These are phyloP conservation scores for Fusarium papillatum DNA, from an alignment of 2,329 filamentous ascomycete genomes.

Conservation along the genomic window DNA sequence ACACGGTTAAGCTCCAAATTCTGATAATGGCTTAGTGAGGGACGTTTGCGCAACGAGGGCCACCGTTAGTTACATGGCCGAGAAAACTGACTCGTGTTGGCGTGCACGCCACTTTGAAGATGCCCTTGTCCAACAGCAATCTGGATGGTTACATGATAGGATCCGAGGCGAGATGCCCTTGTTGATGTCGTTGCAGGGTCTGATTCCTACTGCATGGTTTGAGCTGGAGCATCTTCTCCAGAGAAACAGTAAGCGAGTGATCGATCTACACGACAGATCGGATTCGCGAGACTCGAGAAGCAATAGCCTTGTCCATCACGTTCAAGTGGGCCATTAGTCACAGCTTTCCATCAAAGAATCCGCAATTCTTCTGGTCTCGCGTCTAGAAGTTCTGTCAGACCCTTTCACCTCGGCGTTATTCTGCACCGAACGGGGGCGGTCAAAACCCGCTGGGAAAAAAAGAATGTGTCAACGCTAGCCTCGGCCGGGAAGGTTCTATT, in stretches of 20 bases:
- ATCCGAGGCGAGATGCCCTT: background rate
- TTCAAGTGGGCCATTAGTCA: background rate
- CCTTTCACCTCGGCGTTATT: background rate
- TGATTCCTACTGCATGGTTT: background rate
- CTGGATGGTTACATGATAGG: background rate
- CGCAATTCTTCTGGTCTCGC: background rate
- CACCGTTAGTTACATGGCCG: background rate
- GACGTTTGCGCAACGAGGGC: background rate
- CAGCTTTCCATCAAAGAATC: background rate
- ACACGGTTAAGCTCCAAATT: background rate
- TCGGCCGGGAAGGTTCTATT: slow-evolving; percentile 1
- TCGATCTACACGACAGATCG: background rate
- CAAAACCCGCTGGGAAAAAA: background rate
- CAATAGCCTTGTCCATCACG: background rate
- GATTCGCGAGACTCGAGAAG: background rate
- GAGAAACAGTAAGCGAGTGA: background rate
- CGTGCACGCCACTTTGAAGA: background rate
- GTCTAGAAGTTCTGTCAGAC: background rate
- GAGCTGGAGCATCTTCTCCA: background rate
- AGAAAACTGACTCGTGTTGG: background rate
- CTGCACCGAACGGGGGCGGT: background rate
- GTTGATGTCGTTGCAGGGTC: background rate
- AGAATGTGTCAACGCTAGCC: slow-evolving; percentile 9
- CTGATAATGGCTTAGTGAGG: background rate
- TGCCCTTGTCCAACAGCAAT: background rate